Base-by-base conservation (phyloP, 179 eudicot species). In the Beta corolliflora region DNA sequence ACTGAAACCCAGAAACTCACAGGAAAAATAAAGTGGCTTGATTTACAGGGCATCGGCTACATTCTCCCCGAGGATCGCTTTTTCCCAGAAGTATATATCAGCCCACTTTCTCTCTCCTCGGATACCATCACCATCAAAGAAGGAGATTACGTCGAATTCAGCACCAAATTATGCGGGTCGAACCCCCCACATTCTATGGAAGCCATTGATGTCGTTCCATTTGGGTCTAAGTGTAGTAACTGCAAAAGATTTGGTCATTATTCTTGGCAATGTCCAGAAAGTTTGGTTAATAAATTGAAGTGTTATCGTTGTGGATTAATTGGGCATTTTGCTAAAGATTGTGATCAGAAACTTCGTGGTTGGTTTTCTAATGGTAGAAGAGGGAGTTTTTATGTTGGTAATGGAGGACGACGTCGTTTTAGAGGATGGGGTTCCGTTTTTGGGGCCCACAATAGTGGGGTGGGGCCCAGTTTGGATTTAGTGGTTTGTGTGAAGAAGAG, bases 11-110 rank as follows among this genome's bases (percentile, higher is more conserved):
- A 16, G 31, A 77, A 25, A 46, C 45, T 2, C 10, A 70, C 76
- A 44, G 81, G 81, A 45, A 58, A 9, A 21, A 8, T 79, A 16
- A 79, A 79, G 55, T 71, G 67, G 76, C 21, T 79, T 12, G 81
- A 79, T 46, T 1, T 44, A 10, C 54, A 70, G 16, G 29, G 76
- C 25, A 25, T 70, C 2, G 81, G 76, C 1, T 79, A 71, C 76
- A 79, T 79, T 11, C 8, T 56, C 25, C n/a, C 41, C 2, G 76
- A 73, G 13, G 31, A 67, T 3, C 46, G 4, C 29, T 19, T 9
- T 12, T 3, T 70, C 31, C 56, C 60, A 2, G 81, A 79, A 50
- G 58, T 56, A 8, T 44, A 45, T 11, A 45, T 71, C 1, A 79
- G 15, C 56, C 81, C 81, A 2, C 16, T 4, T 21, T 79, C 81